Conservation (phyloP, 2,329 filamentous ascomycete genomes). For the Alternaria brassicicola region DNA sequence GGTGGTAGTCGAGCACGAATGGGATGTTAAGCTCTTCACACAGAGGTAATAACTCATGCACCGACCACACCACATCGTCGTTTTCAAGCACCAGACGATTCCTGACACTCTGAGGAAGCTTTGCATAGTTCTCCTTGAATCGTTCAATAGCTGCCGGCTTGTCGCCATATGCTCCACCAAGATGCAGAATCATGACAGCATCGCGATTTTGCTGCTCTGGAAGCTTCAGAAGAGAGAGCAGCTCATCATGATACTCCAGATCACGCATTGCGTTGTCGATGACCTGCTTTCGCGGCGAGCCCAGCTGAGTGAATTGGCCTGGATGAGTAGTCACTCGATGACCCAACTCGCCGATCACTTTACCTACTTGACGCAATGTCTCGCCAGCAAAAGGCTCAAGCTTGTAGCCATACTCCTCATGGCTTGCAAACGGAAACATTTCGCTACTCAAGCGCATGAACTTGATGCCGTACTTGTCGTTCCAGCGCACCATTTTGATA, state of each 20-base stretch:
- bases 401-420: conserved; percentile 83
- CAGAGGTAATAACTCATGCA: conserved; percentile 86
- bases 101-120: conserved; percentile 72
- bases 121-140: conserved; percentile 76
- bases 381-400: conserved; percentile 83
- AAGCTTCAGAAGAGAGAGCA: conserved; percentile 77
- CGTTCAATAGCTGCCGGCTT: conserved; percentile 78
- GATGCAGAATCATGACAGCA: conserved; percentile 92
- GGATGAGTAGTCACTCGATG: conserved; percentile 91
- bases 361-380: conserved; percentile 75
- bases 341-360: conserved; percentile 75
- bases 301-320: conserved; percentile 87
- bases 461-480: conserved; percentile 87
- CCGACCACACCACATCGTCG: conserved; percentile 90
- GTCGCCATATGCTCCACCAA: conserved; percentile 90
- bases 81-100: conserved; percentile 87
- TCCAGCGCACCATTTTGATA: conserved; percentile 86
- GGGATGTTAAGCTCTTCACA: conserved; percentile 96
- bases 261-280: conserved; percentile 79
- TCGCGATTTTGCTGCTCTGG: conserved; percentile 80
- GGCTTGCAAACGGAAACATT: conserved; percentile 96
- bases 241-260: conserved; percentile 84
- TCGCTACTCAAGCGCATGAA: conserved; percentile 93
- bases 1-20: conserved; percentile 89
- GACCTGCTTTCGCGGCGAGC: conserved; percentile 78